These are phyloP conservation scores for Exophiala sp. DNA, from an alignment of 2,329 filamentous ascomycete species.

Conservation along the genomic window DNA sequence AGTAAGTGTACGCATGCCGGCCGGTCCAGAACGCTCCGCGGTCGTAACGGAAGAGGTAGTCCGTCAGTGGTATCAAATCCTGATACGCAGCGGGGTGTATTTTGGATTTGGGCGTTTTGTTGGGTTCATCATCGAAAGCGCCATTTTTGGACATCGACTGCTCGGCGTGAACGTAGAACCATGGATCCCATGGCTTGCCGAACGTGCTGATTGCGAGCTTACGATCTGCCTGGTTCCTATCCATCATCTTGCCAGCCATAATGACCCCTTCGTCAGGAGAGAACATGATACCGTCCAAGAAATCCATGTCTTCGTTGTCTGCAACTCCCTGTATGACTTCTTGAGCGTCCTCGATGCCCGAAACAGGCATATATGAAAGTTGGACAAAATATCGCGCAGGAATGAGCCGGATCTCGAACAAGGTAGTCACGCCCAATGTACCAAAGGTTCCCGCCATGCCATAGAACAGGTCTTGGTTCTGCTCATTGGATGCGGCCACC, in stretches of 20 bases:
- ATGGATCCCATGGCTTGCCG: conserved; percentile 40
- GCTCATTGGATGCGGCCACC: conserved; percentile 51
- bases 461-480: conserved; percentile 59
- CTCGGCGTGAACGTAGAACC: conserved; percentile 48
- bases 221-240: conserved; percentile 35
- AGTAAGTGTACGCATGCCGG: conserved; percentile 59
- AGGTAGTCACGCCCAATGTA: conserved; percentile 63
- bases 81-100: background rate
- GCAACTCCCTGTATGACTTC: conserved; percentile 39
- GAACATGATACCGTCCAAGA: conserved; percentile 52
- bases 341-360: conserved; percentile 36
- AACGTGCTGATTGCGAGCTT: conserved; percentile 22
- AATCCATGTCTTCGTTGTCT: conserved; percentile 40
- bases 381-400: conserved; percentile 49
- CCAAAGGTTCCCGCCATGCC: conserved; percentile 65
- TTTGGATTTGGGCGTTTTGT: background rate
- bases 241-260: conserved; percentile 57
- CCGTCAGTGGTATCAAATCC: conserved; percentile 33
- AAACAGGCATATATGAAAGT: conserved; percentile 46
- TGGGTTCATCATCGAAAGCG: background rate
- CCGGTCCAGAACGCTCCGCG: conserved; percentile 65
- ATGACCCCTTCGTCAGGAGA: conserved; percentile 51
- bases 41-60: conserved; percentile 51
- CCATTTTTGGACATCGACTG: conserved; percentile 1
- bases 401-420: conserved; percentile 49